Base-by-base conservation (phyloP, 352 stramenopile species). In the Halophytophthora polymorphica region DNA sequence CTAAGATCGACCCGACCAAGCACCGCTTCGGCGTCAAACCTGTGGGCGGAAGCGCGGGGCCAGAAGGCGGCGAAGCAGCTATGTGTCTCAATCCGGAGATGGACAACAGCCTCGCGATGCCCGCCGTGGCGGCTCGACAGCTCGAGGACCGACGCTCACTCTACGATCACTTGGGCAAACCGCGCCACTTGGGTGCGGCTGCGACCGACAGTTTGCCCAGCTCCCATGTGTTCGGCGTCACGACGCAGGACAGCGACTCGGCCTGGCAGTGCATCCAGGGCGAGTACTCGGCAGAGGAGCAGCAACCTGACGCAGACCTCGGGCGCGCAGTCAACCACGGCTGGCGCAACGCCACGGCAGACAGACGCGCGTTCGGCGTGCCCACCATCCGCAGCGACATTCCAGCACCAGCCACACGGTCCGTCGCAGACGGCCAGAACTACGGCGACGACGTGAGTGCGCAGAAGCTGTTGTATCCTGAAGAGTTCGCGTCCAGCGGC, bases 381-480 rank as follows among this genome's bases (percentile, higher is more conserved):
- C 89, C 91, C 3, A 93, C 73, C n/a, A 80, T 97, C 28, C 78
- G 89, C 1, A 83, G 66, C 8, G 89, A 97, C 53, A 95, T 96
- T 40, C 65, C 79, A 2, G 66, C 74, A 28, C 87, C 88, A 17
- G 60, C 61, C 6, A 77, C 68, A 10, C 58, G 78, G 14, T 96
- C 87, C 5, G 70, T 97, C n/a, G 88, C 87, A 7, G 87, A 97
- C 55, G 69, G 58, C 29, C 87, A 96, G 56, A 97, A 97, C 57
- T 97, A 96, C 56, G 88, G 88, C 40, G 87, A 97, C 49, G 86
- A 97, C 61, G 65, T 73, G 19, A 77, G 60, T 47, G 83, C 77
- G 35, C 74, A 90, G 33, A 75, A 90, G 40, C 70, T 97, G 44
- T 54, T 97, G 29, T 91, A 96, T 53, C 87, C 88, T 0, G 77